Percentiles rank a stretch among this genome's conserved stretches.
Evolutionary conservation across 2,329 filamentous ascomycete genomes (phyloP).

Genomic region (Penicillium italicum): DNA sequence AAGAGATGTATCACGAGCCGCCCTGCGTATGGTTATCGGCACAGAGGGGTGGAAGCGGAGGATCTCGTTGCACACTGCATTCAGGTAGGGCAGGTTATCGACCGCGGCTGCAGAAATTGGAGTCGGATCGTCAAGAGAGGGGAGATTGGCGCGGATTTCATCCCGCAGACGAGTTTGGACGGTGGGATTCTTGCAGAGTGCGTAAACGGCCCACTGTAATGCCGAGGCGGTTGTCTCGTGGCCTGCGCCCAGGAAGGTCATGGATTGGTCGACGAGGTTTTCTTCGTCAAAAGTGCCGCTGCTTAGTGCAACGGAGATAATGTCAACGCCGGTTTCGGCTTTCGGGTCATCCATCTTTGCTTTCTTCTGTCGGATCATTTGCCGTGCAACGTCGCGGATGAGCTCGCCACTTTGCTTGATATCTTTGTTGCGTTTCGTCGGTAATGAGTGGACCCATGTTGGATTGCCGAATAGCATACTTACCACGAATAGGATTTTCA

Average conservation of each 20-base stretch:
- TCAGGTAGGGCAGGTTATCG: constrained; percentile 73
- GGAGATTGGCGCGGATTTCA: constrained; percentile 63
- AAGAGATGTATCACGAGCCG: constrained; percentile 64
- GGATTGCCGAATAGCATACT: constrained; percentile 58
- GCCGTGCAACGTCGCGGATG: constrained; percentile 63
- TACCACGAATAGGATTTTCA: constrained; percentile 55
- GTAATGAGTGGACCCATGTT: constrained; percentile 61
- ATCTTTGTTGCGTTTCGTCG: constrained; percentile 67
- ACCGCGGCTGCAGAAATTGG: constrained; percentile 59
- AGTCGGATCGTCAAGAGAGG: constrained; percentile 52
- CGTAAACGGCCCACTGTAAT: constrained; percentile 71
- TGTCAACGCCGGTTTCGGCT: constrained; percentile 57
- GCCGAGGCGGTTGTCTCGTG: constrained; percentile 76
- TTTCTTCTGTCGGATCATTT: constrained; percentile 70
- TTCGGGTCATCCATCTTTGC: constrained; percentile 41
- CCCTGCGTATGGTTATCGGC: constrained; percentile 64
- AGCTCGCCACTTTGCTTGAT: constrained; percentile 54
- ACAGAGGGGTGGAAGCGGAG: constrained; percentile 72
- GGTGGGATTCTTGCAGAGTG: constrained; percentile 63
- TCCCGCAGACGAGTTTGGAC: constrained; percentile 64
- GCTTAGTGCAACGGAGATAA: constrained; percentile 74
- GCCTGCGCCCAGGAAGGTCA: constrained; percentile 82
- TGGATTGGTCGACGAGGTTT: constrained; percentile 80
- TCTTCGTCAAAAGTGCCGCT: constrained; percentile 74
- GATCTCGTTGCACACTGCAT: constrained; percentile 74